Evolutionary conservation across 371 early-diverging fungal genomes (phyloP), one percentile per base, ranked within the genome.

Genomic region (Mortierella sp.): DNA sequence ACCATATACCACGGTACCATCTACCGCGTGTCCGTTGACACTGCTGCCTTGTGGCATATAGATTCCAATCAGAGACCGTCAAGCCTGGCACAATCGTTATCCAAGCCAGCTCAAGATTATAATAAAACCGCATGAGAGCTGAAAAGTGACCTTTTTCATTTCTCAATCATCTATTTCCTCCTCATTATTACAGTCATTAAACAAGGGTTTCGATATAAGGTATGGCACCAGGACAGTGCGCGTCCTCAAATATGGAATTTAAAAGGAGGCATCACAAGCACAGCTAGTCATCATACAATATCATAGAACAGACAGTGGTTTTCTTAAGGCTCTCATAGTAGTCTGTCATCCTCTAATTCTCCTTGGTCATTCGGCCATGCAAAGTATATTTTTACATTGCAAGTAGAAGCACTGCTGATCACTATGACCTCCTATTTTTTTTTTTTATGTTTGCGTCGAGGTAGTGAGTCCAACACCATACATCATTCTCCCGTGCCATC

Each of bases 381-480:
- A 28, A 12, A 9, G 10, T 28, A 55, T 55, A 28, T 24, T 28
- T 55, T 24, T n/a, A 55, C 24, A 51, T 4, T 51, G 11, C 51
- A 51, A 5, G 3, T 20, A 5, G 22, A 51, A 51, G 57, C 57
- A 59, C 59, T 32, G 59, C 10, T 59, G 59, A 59, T 59, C 59
- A 59, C 18, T 18, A 32, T 59, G 32, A 18, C 58, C 40, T 28
- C 66, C 35, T 51, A 28, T 66, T 57, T 66, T 66, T 64, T 52
- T 55, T 65, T 24, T 35, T 55, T 20, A 5, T 9, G 11, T 32
- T 24, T 20, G 32, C 8, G 37, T 45, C 47, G 49, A 32, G 49
- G 11, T 37, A 9, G 12, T 11, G 22, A 28, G 28, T 16, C 51
- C 5, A 39, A 65, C 24, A n/a, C n/a, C n/a, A 35, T 35, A 35